Conservation (phyloP, 2,329 filamentous ascomycete genomes). For the Sporothrix variecibatus region DNA sequence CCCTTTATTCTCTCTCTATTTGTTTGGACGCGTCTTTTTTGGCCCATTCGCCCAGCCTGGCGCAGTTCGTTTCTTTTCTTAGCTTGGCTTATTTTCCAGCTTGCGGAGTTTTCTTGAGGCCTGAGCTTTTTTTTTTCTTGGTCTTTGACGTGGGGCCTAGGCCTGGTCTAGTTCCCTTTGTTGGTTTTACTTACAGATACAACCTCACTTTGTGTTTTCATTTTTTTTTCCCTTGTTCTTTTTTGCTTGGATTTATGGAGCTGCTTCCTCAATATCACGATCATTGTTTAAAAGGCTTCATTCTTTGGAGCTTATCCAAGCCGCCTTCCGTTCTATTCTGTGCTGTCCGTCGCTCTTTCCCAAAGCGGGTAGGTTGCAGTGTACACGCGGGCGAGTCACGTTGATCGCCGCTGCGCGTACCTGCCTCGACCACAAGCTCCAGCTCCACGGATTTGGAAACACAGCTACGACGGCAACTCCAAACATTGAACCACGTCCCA, state of each 20-base stretch:
- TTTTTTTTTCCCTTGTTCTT: background rate
- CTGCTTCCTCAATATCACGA: background rate
- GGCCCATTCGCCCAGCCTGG: slow-evolving; percentile 11
- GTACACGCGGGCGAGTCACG: background rate
- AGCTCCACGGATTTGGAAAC: background rate
- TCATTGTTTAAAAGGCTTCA: background rate
- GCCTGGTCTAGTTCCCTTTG: background rate
- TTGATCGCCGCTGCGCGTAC: background rate
- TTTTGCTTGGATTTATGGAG: background rate
- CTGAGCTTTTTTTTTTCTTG: background rate
- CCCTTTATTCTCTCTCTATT: background rate
- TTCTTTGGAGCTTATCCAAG: background rate
- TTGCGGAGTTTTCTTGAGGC: background rate
- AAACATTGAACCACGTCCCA: background rate
- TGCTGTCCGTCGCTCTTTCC: slow-evolving; percentile 3
- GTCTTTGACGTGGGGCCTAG: background rate
- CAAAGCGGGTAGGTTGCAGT: background rate
- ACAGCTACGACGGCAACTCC: background rate
- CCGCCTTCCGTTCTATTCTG: background rate
- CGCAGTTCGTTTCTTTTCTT: slow-evolving; percentile 8
- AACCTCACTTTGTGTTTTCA: background rate
- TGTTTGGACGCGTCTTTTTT: background rate
- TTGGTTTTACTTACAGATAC: slow-evolving; percentile 1
- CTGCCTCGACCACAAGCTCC: background rate
- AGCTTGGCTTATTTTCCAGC: background rate